Evolutionary conservation across 257 asterid species (phyloP), one percentile per base, ranked within the genome.

Genomic region (Salvia miltiorrhiza): DNA sequence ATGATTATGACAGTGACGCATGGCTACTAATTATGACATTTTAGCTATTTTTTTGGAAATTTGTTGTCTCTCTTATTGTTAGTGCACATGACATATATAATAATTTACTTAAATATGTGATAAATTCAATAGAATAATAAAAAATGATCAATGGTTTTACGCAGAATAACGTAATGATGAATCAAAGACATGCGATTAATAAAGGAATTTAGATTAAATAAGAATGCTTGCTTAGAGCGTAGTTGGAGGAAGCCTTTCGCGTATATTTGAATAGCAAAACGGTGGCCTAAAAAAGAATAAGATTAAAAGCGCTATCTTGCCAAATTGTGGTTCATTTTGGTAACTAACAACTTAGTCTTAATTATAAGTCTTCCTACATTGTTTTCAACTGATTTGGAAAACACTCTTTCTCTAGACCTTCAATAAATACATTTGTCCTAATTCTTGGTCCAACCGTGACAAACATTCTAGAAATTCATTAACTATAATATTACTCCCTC

Each of bases 201-300:
- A n/a, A n/a, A n/a, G 33, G 35, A 30, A 7, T 30, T 3, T 30
- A 52, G 21, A 47, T 5, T 17, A 52, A 54, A 12, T 26, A 3
- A 12, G 67, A 64, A 70, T 75, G 71, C 58, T 64, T 47, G 12
- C n/a, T 24, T 3, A 7, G 13, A 62, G 52, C 81, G 52, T 74
- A 65, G 85, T 72, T 79, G 80, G 62, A 64, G 33, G 74, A 71
- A 72, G 28, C 24, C 79, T 79, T 75, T 77, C 79, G 54, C 63
- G 66, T 77, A 75, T 52, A 40, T 65, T 45, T 76, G 66, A 80
- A 69, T 32, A 69, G 71, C 59, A 48, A 67, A 63, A 56, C 20
- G 35, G 17, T 19, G 73, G 60, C 43, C 37, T 53, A 37, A 61
- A 16, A 48, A 37, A 4, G 54, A 23, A 53, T 67, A 83, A 80